phyloP scores from a whole-genome alignment of 2,329 filamentous ascomycete species.

The Calonectria fujianensis region DNA sequence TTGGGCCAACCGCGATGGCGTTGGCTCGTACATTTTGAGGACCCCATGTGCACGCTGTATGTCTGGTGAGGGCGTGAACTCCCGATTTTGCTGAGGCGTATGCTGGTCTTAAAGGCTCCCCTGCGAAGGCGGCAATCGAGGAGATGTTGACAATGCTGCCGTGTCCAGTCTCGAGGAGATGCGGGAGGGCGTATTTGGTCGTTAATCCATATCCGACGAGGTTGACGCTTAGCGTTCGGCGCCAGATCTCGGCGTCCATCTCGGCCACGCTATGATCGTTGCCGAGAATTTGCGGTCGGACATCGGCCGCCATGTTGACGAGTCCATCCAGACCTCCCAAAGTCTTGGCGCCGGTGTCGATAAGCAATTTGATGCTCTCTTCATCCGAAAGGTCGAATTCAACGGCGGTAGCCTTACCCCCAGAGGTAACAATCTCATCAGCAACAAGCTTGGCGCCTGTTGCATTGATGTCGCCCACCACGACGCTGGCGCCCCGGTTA shows the following conservation, averaged over 20 bases:
- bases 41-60: neutral
- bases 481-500: neutral
- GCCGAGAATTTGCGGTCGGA: neutral
- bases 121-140: neutral
- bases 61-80: neutral
- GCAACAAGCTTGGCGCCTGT: neutral
- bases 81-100: neutral
- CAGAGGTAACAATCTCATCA: neutral
- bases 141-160: conserved; percentile 7
- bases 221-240: neutral
- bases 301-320: conserved; percentile 1
- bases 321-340: neutral
- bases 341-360: neutral
- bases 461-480: neutral
- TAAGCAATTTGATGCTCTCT: neutral
- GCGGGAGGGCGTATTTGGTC: conserved; percentile 1
- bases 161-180: neutral
- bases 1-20: conserved; percentile 3
- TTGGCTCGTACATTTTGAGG: neutral
- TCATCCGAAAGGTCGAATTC: neutral
- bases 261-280: neutral
- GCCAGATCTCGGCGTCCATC: neutral
- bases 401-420: neutral
- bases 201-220: neutral
- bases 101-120: neutral